Percentiles rank a stretch among this genome's conserved stretches.
phyloP scores from a whole-genome alignment of 2,329 filamentous ascomycete genomes.

The Leptographium radiaticola region DNA sequence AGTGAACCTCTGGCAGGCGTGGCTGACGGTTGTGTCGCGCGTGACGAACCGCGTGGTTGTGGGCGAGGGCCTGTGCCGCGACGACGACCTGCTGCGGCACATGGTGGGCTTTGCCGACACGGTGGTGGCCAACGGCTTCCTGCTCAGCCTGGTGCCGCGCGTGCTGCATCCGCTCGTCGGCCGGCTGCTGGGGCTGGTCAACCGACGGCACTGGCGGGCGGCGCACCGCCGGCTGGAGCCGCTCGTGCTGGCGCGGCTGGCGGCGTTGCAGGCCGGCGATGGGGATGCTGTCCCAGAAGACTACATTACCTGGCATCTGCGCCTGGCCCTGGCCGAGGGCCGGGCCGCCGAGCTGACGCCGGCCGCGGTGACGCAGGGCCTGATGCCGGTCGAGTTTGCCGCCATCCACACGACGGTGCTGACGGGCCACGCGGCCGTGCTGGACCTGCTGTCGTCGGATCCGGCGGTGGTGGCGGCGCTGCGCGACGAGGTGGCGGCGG shows the following conservation, averaged over 20 bases:
- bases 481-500: conserved; percentile 26
- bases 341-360: conserved; percentile 30
- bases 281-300: conserved; percentile 35
- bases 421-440: conserved; percentile 31
- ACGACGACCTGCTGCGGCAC: conserved; percentile 30
- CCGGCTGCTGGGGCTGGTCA: conserved; percentile 28
- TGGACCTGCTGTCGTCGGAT: conserved; percentile 31
- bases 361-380: conserved; percentile 31
- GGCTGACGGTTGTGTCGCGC: conserved; percentile 27
- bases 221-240: conserved; percentile 29
- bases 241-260: conserved; percentile 34
- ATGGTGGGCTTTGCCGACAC: conserved; percentile 36
- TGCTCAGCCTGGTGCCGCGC: conserved; percentile 32
- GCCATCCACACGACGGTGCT: conserved; percentile 45
- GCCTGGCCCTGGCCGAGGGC: conserved; percentile 32
- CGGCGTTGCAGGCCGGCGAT: conserved; percentile 25
- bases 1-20: conserved; percentile 31
- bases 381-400: conserved; percentile 44
- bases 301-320: conserved; percentile 44
- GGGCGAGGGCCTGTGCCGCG: conserved; percentile 23
- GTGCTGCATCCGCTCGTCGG: conserved; percentile 36
- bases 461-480: conserved; percentile 24
- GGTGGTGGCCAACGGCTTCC: conserved; percentile 29
- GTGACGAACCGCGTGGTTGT: conserved; percentile 31
- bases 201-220: conserved; percentile 32